Base-by-base conservation (phyloP, 305 asterid genomes). In the Fraxinus latifolia region DNA sequence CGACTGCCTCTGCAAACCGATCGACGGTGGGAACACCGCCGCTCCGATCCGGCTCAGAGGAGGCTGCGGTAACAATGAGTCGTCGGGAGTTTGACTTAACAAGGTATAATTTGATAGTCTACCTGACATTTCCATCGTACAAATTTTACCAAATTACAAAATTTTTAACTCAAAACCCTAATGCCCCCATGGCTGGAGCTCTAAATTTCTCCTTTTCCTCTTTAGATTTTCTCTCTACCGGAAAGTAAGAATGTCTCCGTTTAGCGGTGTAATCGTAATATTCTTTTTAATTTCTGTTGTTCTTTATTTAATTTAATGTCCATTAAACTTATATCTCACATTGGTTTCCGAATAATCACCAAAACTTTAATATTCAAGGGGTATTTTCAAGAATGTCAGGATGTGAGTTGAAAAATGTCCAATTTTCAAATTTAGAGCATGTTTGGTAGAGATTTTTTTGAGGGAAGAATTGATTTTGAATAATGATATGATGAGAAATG, bases 1-100 rank as follows among this genome's bases (percentile, higher is more conserved):
- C 29, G 99, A 96, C 86, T 95, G 97, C 90, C 92, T 86, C 88
- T 94, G 99, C 70, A 94, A 73, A 19, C 97, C 98, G 60, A 89
- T 84, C 4, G 97, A 84, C 62, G 85, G 86, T 58, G 89, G 74
- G 80, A 89, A 87, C 86, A 86, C 87, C 70, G 89, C 23, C 80
- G 89, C 76, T 53, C 90, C 91, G 81, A 88, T 86, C 91, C 83
- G 37, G 36, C 73, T 72, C 84, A 67, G 88, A 34, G 84, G 87
- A 23, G 82, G 32, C 74, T 33, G 80, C 27, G 89, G 39, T 83
- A 82, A 27, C 83, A 83, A 5, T 36, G 3, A 36, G 1, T 73
- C 15, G 14, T 60, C 25, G 12, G 71, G 94, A 83, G 81, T 85
- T 87, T 93, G 95, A 85, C 87, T 90, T 74, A 94, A 80, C 37